Evolutionary conservation across 257 asterid species (phyloP), one percentile per base, ranked within the genome.

Genomic region (Nicotiana knightiana): DNA sequence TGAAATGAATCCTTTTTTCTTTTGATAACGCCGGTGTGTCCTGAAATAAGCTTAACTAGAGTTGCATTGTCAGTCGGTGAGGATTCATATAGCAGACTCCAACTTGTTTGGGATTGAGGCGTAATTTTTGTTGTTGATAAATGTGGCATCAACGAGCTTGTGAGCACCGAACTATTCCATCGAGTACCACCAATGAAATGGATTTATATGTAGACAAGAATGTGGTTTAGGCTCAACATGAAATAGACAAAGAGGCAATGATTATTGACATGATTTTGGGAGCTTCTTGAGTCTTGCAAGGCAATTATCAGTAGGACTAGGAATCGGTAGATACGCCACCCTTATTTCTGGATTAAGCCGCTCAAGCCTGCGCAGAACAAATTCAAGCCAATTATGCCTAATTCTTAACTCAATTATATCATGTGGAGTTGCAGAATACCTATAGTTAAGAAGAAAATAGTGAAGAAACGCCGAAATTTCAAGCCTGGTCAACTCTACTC

Each of bases 331-430:
- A 39, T 39, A 39, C n/a, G 11, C 5, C 35, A 70, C 77, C 0
- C 59, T 24, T 46, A 37, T 6, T 3, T 71, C 17, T 6, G 11
- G 57, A 39, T 70, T 70, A 43, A 39, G 11, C 5, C 33, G 77
- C 9, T 70, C 35, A 1, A 70, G 77, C 58, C 77, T 70, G 58
- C 77, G 17, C 77, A 43, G 76, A 67, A 67, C 76, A 67, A 67
- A 12, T 67, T 67, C 58, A 11, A n/a, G 57, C 77, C 5, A 64
- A 39, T 1, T 68, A 39, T 68, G 57, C 18, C 6, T 10, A 37
- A 10, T n/a, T 1, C n/a, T 10, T 46, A 67, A 8, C 11, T 12
- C 59, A 46, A 9, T 18, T n/a, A 8, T 5, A 43, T 2, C 6
- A 43, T 5, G 58, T 17, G 54, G 18, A 43, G 11, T 70, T n/a